These are phyloP conservation scores for Somion occarium DNA, from an alignment of 1,284 basidiomycete genomes.

Conservation along the genomic window DNA sequence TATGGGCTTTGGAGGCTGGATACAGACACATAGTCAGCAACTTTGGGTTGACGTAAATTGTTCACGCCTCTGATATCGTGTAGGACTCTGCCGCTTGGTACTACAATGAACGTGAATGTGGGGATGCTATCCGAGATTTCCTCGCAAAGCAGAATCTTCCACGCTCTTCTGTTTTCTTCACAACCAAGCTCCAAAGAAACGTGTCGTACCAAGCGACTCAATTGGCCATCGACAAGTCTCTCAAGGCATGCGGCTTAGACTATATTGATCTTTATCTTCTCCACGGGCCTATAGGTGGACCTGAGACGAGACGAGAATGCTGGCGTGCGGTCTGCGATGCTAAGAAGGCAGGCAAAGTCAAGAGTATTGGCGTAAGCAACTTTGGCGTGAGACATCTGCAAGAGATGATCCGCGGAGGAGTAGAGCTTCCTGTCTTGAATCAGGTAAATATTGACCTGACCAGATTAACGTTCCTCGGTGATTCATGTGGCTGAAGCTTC, in stretches of 20 bases:
- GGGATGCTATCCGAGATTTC: conserved; percentile 56
- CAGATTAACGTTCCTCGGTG: background rate
- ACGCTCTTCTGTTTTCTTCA: conserved; percentile 60
- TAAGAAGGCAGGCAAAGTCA: conserved; percentile 56
- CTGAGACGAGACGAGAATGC: conserved; percentile 44
- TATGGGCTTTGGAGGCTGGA: conserved; percentile 47
- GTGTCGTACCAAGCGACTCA: conserved; percentile 44
- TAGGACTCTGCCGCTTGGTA: conserved; percentile 64
- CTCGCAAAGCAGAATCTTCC: conserved; percentile 39
- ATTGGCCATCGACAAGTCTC: conserved; percentile 47
- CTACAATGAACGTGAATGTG: conserved; percentile 62
- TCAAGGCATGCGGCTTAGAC: conserved; percentile 47
- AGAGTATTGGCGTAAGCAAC: conserved; percentile 68
- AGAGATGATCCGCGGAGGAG: conserved; percentile 49
- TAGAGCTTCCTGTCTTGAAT: conserved; percentile 55
- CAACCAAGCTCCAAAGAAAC: conserved; percentile 65
- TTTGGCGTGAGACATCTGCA: conserved; percentile 65
- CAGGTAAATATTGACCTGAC: conserved; percentile 42
- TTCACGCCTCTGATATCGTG: background rate
- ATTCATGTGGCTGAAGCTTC: background rate
- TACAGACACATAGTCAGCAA: conserved; percentile 61
- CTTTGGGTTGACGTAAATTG: conserved; percentile 10
- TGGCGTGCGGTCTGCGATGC: conserved; percentile 54
- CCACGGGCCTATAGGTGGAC: conserved; percentile 58
- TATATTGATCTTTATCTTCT: conserved; percentile 72